phyloP scores from a whole-genome alignment of 257 asterid genomes.

The Salvia hispanica region DNA sequence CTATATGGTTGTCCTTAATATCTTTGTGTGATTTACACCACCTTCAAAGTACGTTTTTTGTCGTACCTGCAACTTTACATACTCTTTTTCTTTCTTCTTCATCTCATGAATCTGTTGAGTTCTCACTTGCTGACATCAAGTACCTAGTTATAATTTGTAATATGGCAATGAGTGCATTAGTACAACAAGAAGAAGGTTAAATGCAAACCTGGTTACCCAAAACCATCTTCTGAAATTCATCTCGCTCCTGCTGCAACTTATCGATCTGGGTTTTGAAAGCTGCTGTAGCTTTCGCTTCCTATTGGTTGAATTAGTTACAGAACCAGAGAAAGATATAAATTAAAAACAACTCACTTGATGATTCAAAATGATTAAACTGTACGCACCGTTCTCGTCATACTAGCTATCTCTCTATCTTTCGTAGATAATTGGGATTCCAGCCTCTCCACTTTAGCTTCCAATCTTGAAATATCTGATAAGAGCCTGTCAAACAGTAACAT shows the following conservation, averaged over 20 bases:
- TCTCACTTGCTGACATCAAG: slow-evolving; percentile 79
- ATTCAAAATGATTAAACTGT: slow-evolving; percentile 24
- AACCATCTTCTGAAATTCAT: slow-evolving; percentile 67
- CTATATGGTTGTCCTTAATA: slow-evolving; percentile 2
- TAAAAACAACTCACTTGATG: slow-evolving; percentile 11
- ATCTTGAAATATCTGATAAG: slow-evolving; percentile 89
- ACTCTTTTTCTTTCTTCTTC: slow-evolving; percentile 95
- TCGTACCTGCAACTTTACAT: slow-evolving; percentile 76
- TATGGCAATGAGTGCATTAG: slow-evolving; percentile 4
- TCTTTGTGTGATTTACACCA: slow-evolving; percentile 22
- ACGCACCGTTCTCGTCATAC: slow-evolving; percentile 83
- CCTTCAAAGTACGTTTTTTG: not conserved
- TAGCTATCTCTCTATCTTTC: slow-evolving; percentile 94
- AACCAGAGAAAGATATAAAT: not conserved
- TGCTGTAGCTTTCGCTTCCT: slow-evolving; percentile 87
- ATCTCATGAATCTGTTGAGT: slow-evolving; percentile 90
- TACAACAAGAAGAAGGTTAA: slow-evolving; percentile 28
- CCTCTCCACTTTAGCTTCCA: slow-evolving; percentile 97
- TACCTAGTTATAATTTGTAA: slow-evolving; percentile 14
- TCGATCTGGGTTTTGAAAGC: slow-evolving; percentile 59
- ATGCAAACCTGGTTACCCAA: slow-evolving; percentile 60
- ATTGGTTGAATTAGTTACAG: slow-evolving; percentile 19
- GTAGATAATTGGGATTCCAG: slow-evolving; percentile 70
- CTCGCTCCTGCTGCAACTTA: slow-evolving; percentile 68
- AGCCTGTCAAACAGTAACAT: slow-evolving; percentile 49